Base-by-base conservation (phyloP, 768 basidiomycete species). In the Exsudoporus frostii region DNA sequence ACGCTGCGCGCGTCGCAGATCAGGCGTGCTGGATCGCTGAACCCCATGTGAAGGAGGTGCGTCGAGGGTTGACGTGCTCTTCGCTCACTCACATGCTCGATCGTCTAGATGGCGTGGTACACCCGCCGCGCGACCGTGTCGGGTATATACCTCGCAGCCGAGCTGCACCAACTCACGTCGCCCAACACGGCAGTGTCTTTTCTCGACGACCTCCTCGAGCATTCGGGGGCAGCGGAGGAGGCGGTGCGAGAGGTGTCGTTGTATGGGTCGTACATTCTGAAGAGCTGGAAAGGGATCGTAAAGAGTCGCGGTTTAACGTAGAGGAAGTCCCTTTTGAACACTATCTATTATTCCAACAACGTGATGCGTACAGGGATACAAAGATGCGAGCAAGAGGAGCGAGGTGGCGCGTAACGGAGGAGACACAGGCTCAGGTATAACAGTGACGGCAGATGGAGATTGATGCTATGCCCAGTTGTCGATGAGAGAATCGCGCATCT, bases 401-500 rank as follows among this genome's bases (percentile, higher is more conserved):
- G 13, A 10, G 48, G 9, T 30, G 34, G 13, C 4, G 45, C 22
- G 20, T 32, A 15, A 15, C 14, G 41, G 17, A 10, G 7, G 10
- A 39, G 48, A 25, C 41, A 45, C 43, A 41, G 17, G 33, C 24
- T 29, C 22, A 57, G 58, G 56, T 60, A 58, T 53, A 40, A 20
- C 44, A 3, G 33, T 19, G 34, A 47, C 20, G 24, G 11, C 14
- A 7, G 11, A 43, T 6, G 15, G 6, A 24, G 5, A 32, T 20
- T 73, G 92, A 9, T 46, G 20, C 59, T 66, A 66, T 73, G 92
- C 92, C 86, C 91, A 95, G 75, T 90, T 92, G 78, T 90, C 92
- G 69, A 94, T 90, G 45, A 94, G 77, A 32, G 88, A 84, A 64
- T 93, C 92, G 53, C 92, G 82, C 92, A 95, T 93, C 76, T 92